Evolutionary conservation across 2,329 filamentous ascomycete species (phyloP).

Genomic region (Bertia moriformis): DNA sequence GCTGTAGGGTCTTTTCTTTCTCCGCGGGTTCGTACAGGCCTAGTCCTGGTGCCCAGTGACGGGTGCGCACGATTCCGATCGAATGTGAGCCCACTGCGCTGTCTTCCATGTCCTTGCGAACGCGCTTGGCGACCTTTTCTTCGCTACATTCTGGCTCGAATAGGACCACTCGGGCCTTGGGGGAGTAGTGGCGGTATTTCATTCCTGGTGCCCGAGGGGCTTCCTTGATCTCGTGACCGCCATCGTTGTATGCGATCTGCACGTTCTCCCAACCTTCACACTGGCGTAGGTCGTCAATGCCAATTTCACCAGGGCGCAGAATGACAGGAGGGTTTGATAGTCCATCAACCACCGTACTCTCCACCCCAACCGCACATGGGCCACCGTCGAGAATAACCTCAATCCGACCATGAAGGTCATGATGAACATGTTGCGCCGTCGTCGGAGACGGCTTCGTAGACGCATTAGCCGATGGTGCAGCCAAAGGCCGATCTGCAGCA

Average conservation of each 20-base stretch:
- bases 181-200: conserved; percentile 56
- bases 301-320: conserved; percentile 44
- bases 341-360: conserved; percentile 54
- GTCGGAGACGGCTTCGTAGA: conserved; percentile 53
- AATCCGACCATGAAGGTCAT: conserved; percentile 45
- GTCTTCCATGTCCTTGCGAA: conserved; percentile 13
- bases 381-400: conserved; percentile 48
- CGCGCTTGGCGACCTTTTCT: conserved; percentile 10
- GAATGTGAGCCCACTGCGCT: conserved; percentile 14
- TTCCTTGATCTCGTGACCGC: conserved; percentile 27
- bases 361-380: conserved; percentile 46
- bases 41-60: conserved; percentile 12
- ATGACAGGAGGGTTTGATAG: conserved; percentile 40
- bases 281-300: conserved; percentile 37
- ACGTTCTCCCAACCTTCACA: conserved; percentile 46
- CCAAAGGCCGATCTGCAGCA: conserved; percentile 38
- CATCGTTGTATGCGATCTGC: conserved; percentile 40
- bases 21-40: conserved; percentile 23
- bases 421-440: conserved; percentile 46
- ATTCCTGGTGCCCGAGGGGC: conserved; percentile 48
- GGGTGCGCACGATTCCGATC: conserved; percentile 17
- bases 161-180: conserved; percentile 41
- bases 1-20: neutral
- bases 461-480: conserved; percentile 50
- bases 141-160: conserved; percentile 27